Percentiles rank a stretch among this genome's conserved stretches.
phyloP scores from a whole-genome alignment of 2,329 filamentous ascomycete species.

The Sporothrix humicola region DNA sequence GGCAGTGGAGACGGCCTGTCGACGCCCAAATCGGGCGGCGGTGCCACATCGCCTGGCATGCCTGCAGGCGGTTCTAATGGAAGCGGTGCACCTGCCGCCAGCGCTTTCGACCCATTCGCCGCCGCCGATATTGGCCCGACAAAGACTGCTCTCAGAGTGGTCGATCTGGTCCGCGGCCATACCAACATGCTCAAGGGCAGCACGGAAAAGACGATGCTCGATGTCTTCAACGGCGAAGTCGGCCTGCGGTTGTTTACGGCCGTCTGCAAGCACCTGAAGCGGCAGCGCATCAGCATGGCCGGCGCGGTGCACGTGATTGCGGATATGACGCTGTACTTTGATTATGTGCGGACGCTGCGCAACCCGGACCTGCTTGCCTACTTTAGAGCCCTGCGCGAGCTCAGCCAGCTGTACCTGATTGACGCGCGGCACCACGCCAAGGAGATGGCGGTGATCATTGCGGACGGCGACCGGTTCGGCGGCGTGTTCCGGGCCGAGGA shows the following conservation, averaged over 20 bases:
- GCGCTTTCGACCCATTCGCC: constrained; percentile 13
- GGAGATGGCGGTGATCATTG: constrained; percentile 93
- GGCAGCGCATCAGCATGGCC: constrained; percentile 86
- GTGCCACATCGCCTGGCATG: not conserved
- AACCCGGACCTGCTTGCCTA: constrained; percentile 87
- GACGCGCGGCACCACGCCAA: constrained; percentile 86
- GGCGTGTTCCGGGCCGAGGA: constrained; percentile 95
- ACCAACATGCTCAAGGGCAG: constrained; percentile 92
- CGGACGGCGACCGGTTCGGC: constrained; percentile 85
- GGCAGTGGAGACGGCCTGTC: constrained; percentile 44
- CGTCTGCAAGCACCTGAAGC: constrained; percentile 96
- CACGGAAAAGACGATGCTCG: constrained; percentile 96
- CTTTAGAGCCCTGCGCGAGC: constrained; percentile 87
- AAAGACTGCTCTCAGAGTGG: constrained; percentile 76
- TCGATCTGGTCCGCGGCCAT: constrained; percentile 84
- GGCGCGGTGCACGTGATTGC: constrained; percentile 92
- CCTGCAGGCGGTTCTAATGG: not conserved
- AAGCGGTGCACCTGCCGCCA: constrained; percentile 44
- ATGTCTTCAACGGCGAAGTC: constrained; percentile 98
- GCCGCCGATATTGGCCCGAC: constrained; percentile 66
- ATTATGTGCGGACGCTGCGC: constrained; percentile 78
- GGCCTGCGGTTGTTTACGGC: constrained; percentile 89
- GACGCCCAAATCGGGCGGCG: constrained; percentile 36
- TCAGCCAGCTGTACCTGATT: constrained; percentile 95
- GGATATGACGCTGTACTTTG: constrained; percentile 93